A percentile compares a stretch with the other conserved stretches of the same genome.
phyloP scores from a whole-genome alignment of 192 early-diverging fungal species.

The Phycomyces nitens region DNA sequence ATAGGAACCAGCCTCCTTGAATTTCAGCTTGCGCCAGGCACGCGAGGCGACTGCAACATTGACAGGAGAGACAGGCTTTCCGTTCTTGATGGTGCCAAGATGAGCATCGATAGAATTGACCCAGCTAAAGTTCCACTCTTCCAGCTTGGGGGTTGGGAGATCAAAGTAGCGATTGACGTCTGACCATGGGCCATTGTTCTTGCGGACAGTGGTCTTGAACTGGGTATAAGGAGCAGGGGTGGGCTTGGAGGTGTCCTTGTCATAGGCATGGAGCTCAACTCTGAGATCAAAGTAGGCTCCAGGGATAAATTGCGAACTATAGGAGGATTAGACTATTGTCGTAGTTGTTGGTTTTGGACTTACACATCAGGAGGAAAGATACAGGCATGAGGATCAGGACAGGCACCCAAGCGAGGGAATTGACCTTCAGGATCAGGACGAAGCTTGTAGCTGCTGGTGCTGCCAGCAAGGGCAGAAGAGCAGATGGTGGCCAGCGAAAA shows the following conservation, averaged over 20 bases:
- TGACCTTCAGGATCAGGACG: slow-evolving; percentile 39
- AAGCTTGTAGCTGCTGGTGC: not conserved
- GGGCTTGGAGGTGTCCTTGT: slow-evolving; percentile 37
- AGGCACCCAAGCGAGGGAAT: slow-evolving; percentile 47
- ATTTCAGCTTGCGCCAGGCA: slow-evolving; percentile 43
- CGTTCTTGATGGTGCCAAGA: slow-evolving; percentile 19
- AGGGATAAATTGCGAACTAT: slow-evolving; percentile 53
- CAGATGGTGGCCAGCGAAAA: slow-evolving; percentile 10
- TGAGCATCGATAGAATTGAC: slow-evolving; percentile 34
- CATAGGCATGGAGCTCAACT: slow-evolving; percentile 55
- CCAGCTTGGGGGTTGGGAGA: slow-evolving; percentile 23
- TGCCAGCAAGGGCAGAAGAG: slow-evolving; percentile 12
- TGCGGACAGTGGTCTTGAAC: slow-evolving; percentile 47
- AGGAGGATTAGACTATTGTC: not conserved
- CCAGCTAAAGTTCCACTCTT: slow-evolving; percentile 53
- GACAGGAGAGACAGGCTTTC: slow-evolving; percentile 35
- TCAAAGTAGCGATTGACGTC: slow-evolving; percentile 45
- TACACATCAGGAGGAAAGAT: slow-evolving; percentile 49
- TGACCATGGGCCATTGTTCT: slow-evolving; percentile 27
- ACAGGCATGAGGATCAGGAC: slow-evolving; percentile 43
- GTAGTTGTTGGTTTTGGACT: not conserved
- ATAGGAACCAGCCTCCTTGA: slow-evolving; percentile 47
- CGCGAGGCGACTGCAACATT: slow-evolving; percentile 47
- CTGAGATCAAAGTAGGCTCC: slow-evolving; percentile 58
- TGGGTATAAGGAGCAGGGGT: slow-evolving; percentile 31